phyloP scores from a whole-genome alignment of 106 monocot genomes.

The Apostasia ramifera region DNA sequence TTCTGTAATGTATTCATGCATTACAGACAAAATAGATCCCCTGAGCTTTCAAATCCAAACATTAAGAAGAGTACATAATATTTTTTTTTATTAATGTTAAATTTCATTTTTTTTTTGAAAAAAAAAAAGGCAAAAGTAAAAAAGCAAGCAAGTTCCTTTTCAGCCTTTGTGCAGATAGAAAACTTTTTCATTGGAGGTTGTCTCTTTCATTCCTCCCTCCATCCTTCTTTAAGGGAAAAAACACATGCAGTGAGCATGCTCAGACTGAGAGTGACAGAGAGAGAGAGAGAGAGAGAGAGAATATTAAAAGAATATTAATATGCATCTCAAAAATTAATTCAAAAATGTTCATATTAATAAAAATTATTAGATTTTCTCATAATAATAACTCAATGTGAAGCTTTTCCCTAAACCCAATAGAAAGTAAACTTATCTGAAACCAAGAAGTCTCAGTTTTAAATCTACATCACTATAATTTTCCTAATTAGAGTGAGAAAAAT shows the following conservation, averaged over 20 bases:
- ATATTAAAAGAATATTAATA: not conserved
- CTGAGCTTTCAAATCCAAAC: conserved; percentile 8
- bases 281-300: not conserved
- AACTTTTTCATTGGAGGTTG: conserved; percentile 11
- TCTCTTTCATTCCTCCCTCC: conserved; percentile 12
- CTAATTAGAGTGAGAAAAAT: too few species aligned
- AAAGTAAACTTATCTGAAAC: too few species aligned
- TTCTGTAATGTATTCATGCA: not conserved
- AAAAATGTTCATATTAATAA: too few species aligned
- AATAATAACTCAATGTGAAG: too few species aligned
- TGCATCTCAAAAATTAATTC: too few species aligned
- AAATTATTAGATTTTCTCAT: too few species aligned
- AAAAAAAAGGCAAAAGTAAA: not conserved
- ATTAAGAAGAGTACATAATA: not conserved
- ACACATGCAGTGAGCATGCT: too few species aligned
- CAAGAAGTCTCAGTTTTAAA: too few species aligned
- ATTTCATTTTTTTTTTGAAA: too few species aligned
- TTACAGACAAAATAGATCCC: conserved; percentile 1
- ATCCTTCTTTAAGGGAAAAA: conserved; percentile 1
- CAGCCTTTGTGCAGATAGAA: conserved; percentile 6
- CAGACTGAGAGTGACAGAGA: not conserved
- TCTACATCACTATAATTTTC: too few species aligned
- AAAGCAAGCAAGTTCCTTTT: conserved; percentile 4
- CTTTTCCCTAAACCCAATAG: too few species aligned
- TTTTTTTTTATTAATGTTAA: too few species aligned